Percentiles rank a stretch among this genome's conserved stretches.
Conservation (phyloP, 306 rosid genomes). For the Clitoria ternatea region DNA sequence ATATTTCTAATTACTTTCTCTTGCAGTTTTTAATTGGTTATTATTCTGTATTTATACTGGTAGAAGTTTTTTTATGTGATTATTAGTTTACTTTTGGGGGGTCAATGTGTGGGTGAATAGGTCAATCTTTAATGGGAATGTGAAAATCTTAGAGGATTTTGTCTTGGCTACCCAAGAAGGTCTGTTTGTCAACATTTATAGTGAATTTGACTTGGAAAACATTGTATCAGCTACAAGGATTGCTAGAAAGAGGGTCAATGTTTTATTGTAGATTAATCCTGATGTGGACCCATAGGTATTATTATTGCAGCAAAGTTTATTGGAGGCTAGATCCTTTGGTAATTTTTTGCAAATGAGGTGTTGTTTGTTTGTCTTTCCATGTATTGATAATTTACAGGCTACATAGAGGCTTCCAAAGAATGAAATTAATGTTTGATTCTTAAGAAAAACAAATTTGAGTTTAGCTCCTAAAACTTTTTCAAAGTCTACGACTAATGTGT, state of each 20-base stretch:
- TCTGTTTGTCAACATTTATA: slow-evolving; percentile 83
- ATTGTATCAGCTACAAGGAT: slow-evolving; percentile 74
- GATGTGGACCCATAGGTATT: slow-evolving; percentile 96
- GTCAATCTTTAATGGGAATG: slow-evolving; percentile 91
- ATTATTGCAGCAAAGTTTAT: neutral
- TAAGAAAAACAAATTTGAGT: neutral
- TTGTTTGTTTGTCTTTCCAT: neutral
- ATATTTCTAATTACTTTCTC: too few species aligned
- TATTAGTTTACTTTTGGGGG: neutral
- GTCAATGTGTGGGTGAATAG: slow-evolving; percentile 34
- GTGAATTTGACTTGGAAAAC: slow-evolving; percentile 92
- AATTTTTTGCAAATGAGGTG: neutral
- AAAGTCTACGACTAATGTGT: too few species aligned
- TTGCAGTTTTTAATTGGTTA: too few species aligned
- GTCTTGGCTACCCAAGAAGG: slow-evolving; percentile 79
- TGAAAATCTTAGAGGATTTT: slow-evolving; percentile 85
- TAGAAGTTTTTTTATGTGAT: neutral
- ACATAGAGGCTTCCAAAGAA: neutral
- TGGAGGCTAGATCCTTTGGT: neutral
- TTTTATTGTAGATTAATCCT: slow-evolving; percentile 83
- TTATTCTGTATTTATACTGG: too few species aligned
- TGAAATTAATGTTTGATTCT: neutral
- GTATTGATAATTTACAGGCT: neutral
- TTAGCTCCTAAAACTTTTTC: too few species aligned
- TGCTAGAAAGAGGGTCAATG: slow-evolving; percentile 69